phyloP scores from a whole-genome alignment of 2,329 filamentous ascomycete species.

The Hypoxylon rubiginosum region DNA sequence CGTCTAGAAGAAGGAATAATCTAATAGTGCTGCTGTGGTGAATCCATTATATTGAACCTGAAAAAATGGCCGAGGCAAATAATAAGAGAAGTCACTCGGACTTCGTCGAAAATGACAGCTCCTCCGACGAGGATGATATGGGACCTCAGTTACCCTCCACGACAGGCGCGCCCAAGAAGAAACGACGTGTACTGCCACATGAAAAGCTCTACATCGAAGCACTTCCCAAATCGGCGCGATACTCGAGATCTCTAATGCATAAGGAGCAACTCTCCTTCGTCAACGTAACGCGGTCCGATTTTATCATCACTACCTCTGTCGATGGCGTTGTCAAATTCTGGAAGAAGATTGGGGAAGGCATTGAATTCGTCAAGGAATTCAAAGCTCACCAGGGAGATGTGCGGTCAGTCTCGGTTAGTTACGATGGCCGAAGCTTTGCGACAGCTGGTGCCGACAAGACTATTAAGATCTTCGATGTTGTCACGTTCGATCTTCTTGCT shows the following conservation, averaged over 20 bases:
- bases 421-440: constrained; percentile 93
- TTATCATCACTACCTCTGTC: constrained; percentile 91
- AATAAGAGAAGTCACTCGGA: constrained; percentile 52
- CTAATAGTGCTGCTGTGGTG: background rate
- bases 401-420: constrained; percentile 84
- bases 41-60: background rate
- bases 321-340: constrained; percentile 99
- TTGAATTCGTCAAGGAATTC: constrained; percentile 99
- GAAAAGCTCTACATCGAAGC: constrained; percentile 96
- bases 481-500: constrained; percentile 88
- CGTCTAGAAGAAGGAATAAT: constrained; percentile 1
- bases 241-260: constrained; percentile 98
- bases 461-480: constrained; percentile 84
- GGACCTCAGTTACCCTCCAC: constrained; percentile 87
- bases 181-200: constrained; percentile 89
- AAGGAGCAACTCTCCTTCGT: constrained; percentile 92
- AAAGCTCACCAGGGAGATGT: constrained; percentile 90
- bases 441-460: constrained; percentile 84
- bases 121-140: constrained; percentile 82
- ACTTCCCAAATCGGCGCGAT: constrained; percentile 82
- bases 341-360: constrained; percentile 92
- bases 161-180: constrained; percentile 85
- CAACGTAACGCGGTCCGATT: constrained; percentile 94
- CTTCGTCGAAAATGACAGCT: constrained; percentile 66
- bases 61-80: constrained; percentile 45